phyloP scores from a whole-genome alignment of 345 rosid genomes.

The Moricandia arvensis region DNA sequence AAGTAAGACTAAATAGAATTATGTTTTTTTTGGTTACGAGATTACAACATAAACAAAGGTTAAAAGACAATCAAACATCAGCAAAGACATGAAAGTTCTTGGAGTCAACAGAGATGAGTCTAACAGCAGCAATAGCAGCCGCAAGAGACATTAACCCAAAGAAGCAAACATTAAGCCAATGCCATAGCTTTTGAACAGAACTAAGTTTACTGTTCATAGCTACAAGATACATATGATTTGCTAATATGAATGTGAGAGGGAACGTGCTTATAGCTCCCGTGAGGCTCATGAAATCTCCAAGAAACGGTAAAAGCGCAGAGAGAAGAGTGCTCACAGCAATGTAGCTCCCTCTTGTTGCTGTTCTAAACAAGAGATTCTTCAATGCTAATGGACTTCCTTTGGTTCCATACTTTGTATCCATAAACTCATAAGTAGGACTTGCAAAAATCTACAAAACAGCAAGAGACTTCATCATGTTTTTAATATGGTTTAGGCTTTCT shows the following conservation, averaged over 20 bases:
- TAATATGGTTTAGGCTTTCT: background rate
- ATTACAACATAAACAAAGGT: background rate
- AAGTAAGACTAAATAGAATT: background rate
- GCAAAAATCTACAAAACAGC: conserved; percentile 66
- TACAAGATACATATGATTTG: conserved; percentile 80
- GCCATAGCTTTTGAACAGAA: conserved; percentile 62
- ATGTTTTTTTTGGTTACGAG: background rate
- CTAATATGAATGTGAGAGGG: conserved; percentile 86
- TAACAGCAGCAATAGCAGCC: conserved; percentile 65
- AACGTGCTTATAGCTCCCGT: conserved; percentile 86
- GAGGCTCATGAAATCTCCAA: conserved; percentile 90
- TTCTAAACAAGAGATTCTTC: conserved; percentile 62
- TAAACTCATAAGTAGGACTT: conserved; percentile 79
- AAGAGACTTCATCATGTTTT: background rate
- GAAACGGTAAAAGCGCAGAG: conserved; percentile 83
- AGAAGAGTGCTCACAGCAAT: conserved; percentile 65
- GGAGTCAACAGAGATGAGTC: conserved; percentile 77
- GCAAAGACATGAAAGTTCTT: conserved; percentile 82
- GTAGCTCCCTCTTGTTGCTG: conserved; percentile 77
- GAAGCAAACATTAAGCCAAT: conserved; percentile 75
- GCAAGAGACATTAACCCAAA: conserved; percentile 65
- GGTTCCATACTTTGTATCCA: conserved; percentile 78
- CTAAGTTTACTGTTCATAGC: conserved; percentile 54
- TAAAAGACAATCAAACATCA: conserved; percentile 42
- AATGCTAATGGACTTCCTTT: conserved; percentile 59